These are phyloP conservation scores for Aspergillus glaucus DNA, from an alignment of 2,329 filamentous ascomycete genomes.

Conservation along the genomic window DNA sequence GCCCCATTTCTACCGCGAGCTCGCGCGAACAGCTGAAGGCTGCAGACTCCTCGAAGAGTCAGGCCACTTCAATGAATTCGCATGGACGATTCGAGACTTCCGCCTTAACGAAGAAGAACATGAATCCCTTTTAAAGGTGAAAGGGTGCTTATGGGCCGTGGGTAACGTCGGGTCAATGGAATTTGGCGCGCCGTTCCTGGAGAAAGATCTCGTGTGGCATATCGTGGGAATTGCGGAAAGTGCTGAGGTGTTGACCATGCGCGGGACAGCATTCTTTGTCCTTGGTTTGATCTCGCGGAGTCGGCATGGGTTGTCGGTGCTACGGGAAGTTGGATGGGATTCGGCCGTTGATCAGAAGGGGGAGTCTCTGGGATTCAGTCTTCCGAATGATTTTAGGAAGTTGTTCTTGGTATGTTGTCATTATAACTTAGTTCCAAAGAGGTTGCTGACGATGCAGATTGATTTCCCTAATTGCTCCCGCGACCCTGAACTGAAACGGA, in stretches of 20 bases:
- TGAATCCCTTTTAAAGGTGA: slow-evolving; percentile 86
- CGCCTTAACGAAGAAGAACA: slow-evolving; percentile 77
- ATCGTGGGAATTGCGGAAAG: slow-evolving; percentile 84
- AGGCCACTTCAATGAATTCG: slow-evolving; percentile 94
- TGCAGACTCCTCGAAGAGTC: slow-evolving; percentile 86
- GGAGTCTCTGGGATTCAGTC: slow-evolving; percentile 76
- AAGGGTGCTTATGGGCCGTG: slow-evolving; percentile 94
- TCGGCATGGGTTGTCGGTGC: slow-evolving; percentile 82
- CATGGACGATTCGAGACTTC: slow-evolving; percentile 77
- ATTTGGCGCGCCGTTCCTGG: slow-evolving; percentile 86
- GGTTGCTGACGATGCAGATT: slow-evolving; percentile 14
- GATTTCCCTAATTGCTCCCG: slow-evolving; percentile 34
- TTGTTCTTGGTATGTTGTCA: slow-evolving; percentile 62
- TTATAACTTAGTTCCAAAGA: neutral
- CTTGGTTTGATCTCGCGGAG: slow-evolving; percentile 88
- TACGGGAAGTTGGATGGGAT: slow-evolving; percentile 88
- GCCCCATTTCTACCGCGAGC: slow-evolving; percentile 95
- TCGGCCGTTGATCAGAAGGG: slow-evolving; percentile 79
- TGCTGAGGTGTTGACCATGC: slow-evolving; percentile 83
- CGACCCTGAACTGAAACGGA: slow-evolving; percentile 38
- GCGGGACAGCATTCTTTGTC: slow-evolving; percentile 95
- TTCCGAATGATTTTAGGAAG: slow-evolving; percentile 70
- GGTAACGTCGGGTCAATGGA: slow-evolving; percentile 99
- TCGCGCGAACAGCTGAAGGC: slow-evolving; percentile 86
- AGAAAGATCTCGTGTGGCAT: slow-evolving; percentile 76